Base-by-base conservation (phyloP, 2,329 filamentous ascomycete species). In the Lojkania enalia region DNA sequence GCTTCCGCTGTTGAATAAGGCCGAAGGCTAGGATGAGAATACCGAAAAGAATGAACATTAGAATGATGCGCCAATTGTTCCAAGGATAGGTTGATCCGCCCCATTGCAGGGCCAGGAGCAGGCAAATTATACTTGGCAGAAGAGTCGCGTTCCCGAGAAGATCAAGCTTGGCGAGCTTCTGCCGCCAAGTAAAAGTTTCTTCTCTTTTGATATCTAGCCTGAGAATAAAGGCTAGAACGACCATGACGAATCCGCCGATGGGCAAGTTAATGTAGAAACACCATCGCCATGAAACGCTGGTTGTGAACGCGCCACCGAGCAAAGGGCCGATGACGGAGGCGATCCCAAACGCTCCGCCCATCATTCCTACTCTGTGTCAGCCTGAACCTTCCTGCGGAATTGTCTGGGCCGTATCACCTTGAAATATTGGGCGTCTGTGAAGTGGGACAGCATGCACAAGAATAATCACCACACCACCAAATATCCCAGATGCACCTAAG, bases 341-440 rank as follows among this genome's bases (percentile, higher is more conserved):
- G 12, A 78, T 51, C 0, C 72, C 72, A 46, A 74, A 76, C 46
- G 74, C 72, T 35, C 66, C 63, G 3, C 74, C 75, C 29, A 77
- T 69, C 6, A 76, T 36, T 0, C 73, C 74, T 5, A 66, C 45
- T 74, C 23, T 27, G 7, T 27, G 7, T 27, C n/a, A 27, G 23
- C 23, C 7, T 27, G 7, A n/a, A 27, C n/a, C n/a, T 27, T 27
- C 7, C 7, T 9, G 7, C 7, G 11, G 63, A 70, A 46, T 72
- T 74, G 2, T 63, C 61, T 4, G 73, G 72, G n/a, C 74, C 64
- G 31, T 39, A 1, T 61, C 52, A 1, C 63, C 73, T 11, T 67
- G 73, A 44, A 72, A 77, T 2, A 71, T 63, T 1, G 75, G 75
- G 16, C 76, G 61, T 35, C 72, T 71, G 7, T 55, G 55, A 1